Evolutionary conservation across 1,284 basidiomycete genomes (phyloP).

Genomic region (Cutaneotrichosporon daszewskae): DNA sequence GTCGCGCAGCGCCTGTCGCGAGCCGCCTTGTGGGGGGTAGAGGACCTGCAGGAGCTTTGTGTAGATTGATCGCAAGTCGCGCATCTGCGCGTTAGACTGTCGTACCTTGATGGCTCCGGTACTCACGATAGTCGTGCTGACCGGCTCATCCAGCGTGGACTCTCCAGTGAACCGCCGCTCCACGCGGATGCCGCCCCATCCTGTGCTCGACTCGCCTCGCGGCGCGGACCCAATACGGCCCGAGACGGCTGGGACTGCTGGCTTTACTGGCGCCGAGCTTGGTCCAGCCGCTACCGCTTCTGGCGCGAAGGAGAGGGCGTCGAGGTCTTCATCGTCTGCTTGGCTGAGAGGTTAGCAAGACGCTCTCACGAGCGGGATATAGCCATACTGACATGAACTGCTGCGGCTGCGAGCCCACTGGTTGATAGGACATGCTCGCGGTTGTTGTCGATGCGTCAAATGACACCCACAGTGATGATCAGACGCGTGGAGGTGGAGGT

Average conservation of each 20-base stretch:
- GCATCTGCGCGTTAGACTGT: constrained; percentile 55
- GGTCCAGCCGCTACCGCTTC: constrained; percentile 3
- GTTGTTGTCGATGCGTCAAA: background rate
- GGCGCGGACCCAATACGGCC: constrained; percentile 64
- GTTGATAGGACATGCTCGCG: constrained; percentile 32
- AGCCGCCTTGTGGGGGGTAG: constrained; percentile 67
- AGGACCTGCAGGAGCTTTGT: constrained; percentile 86
- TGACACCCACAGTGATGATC: background rate
- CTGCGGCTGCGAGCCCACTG: constrained; percentile 17
- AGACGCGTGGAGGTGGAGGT: background rate
- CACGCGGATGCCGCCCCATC: constrained; percentile 66
- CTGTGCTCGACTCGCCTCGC: constrained; percentile 21
- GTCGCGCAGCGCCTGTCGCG: constrained; percentile 75
- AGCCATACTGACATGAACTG: constrained; percentile 31
- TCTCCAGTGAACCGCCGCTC: constrained; percentile 77
- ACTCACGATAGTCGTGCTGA: constrained; percentile 78
- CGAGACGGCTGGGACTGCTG: constrained; percentile 49
- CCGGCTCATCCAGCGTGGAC: constrained; percentile 86
- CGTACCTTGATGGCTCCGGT: background rate
- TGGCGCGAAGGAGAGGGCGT: constrained; percentile 42
- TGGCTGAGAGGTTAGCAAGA: constrained; percentile 27
- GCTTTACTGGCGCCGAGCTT: background rate
- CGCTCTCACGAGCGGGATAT: background rate
- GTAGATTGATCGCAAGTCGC: constrained; percentile 83
- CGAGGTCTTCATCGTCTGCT: constrained; percentile 48